These are phyloP conservation scores for Didymella segeticola DNA, from an alignment of 2,329 filamentous ascomycete genomes.

Conservation along the genomic window DNA sequence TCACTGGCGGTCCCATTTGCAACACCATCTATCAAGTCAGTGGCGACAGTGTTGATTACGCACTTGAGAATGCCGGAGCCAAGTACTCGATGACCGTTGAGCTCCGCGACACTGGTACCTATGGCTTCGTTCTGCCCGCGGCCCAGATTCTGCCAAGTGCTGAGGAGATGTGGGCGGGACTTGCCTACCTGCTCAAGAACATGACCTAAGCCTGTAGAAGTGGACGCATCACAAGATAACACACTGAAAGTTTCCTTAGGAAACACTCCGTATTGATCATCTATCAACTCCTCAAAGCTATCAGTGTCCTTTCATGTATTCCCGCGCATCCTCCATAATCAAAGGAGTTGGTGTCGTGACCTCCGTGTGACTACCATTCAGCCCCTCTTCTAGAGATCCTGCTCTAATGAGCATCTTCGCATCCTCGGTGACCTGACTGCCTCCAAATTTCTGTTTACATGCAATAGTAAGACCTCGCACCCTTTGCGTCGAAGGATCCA, in stretches of 20 bases:
- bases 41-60: conserved; percentile 55
- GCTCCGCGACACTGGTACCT: conserved; percentile 56
- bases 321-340: no score
- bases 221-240: background rate
- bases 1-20: conserved; percentile 60
- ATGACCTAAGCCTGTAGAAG: conserved; percentile 20
- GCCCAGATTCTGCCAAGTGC: conserved; percentile 56
- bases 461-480: conserved; percentile 9
- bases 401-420: no score
- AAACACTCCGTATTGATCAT: background rate
- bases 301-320: no score
- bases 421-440: background rate
- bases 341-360: no score
- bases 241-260: background rate
- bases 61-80: conserved; percentile 51
- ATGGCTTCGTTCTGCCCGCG: conserved; percentile 59
- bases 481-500: conserved; percentile 1
- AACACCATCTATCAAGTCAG: conserved; percentile 66
- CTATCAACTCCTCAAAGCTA: no score
- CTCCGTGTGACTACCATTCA: no score
- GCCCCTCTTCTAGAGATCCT: no score
- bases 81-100: conserved; percentile 58
- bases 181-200: conserved; percentile 43
- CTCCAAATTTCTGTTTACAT: background rate
- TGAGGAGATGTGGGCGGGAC: conserved; percentile 57